These are phyloP conservation scores for Ustilago trichophora DNA, from an alignment of 1,284 basidiomycete species.

Conservation along the genomic window DNA sequence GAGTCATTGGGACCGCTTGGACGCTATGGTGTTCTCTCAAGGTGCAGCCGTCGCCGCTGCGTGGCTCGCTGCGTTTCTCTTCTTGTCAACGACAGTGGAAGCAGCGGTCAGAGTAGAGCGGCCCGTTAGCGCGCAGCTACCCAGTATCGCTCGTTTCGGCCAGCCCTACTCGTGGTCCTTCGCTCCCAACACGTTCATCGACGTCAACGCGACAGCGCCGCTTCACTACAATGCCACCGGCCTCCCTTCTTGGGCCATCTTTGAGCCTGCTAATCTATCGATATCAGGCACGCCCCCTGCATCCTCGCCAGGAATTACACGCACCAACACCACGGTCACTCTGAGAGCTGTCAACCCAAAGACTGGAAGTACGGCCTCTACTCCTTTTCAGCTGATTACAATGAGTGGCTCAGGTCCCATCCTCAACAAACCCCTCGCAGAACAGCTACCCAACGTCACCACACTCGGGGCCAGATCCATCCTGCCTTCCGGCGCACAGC, in stretches of 20 bases:
- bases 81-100: not conserved
- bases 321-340: conserved; percentile 9
- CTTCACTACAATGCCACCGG: conserved; percentile 34
- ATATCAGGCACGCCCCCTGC: conserved; percentile 52
- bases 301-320: conserved; percentile 1
- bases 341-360: conserved; percentile 27
- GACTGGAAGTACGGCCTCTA: conserved; percentile 21
- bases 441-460: conserved; percentile 57
- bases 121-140: conserved; percentile 50
- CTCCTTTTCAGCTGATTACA: conserved; percentile 45
- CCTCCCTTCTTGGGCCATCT: conserved; percentile 56
- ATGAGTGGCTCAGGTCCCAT: conserved; percentile 51
- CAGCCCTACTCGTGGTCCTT: conserved; percentile 56
- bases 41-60: not conserved
- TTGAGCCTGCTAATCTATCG: conserved; percentile 40
- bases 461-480: conserved; percentile 53
- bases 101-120: conserved; percentile 35
- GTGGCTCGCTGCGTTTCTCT: conserved; percentile 8
- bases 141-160: conserved; percentile 53
- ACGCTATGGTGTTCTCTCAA: not conserved
- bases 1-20: too few relatives aligned
- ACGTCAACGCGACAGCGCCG: conserved; percentile 22
- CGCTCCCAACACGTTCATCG: conserved; percentile 48
- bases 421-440: conserved; percentile 49
- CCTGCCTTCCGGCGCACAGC: conserved; percentile 68